phyloP scores from a whole-genome alignment of 768 basidiomycete genomes.

The Pulveroboletus sp. region DNA sequence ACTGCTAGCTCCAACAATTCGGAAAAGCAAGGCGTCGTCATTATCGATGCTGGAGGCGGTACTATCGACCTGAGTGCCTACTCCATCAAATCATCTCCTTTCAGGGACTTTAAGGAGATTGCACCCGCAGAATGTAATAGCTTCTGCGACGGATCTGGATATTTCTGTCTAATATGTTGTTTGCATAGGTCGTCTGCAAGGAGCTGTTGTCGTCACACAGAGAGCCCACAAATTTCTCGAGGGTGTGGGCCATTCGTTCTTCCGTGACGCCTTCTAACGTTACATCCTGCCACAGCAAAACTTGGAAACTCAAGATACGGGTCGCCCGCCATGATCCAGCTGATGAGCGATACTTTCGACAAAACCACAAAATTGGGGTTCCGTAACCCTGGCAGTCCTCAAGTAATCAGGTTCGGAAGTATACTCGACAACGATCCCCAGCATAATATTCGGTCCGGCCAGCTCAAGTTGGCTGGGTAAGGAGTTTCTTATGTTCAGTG shows the following conservation, averaged over 20 bases:
- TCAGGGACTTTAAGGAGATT: constrained; percentile 31
- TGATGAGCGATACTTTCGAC: constrained; percentile 35
- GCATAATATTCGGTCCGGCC: no score
- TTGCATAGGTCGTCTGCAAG: constrained; percentile 33
- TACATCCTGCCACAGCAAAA: constrained; percentile 15
- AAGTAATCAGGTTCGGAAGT: no score
- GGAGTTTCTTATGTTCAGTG: no score
- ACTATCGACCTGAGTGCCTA: constrained; percentile 38
- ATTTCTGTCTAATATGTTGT: background rate
- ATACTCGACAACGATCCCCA: no score
- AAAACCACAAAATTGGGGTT: background rate
- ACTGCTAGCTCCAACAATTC: constrained; percentile 1
- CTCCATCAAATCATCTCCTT: constrained; percentile 20
- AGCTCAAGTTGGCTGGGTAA: no score
- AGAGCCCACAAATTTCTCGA: constrained; percentile 25
- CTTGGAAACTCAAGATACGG: constrained; percentile 28
- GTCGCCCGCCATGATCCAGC: constrained; percentile 25
- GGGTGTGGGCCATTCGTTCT: constrained; percentile 13
- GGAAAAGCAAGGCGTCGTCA: constrained; percentile 34
- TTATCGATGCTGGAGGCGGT: constrained; percentile 44
- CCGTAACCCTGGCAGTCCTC: no score
- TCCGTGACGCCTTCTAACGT: background rate
- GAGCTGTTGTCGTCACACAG: constrained; percentile 34
- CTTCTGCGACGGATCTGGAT: background rate
- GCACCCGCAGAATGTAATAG: constrained; percentile 28